phyloP scores from a whole-genome alignment of 768 basidiomycete genomes.

The Suillus variegatus region DNA sequence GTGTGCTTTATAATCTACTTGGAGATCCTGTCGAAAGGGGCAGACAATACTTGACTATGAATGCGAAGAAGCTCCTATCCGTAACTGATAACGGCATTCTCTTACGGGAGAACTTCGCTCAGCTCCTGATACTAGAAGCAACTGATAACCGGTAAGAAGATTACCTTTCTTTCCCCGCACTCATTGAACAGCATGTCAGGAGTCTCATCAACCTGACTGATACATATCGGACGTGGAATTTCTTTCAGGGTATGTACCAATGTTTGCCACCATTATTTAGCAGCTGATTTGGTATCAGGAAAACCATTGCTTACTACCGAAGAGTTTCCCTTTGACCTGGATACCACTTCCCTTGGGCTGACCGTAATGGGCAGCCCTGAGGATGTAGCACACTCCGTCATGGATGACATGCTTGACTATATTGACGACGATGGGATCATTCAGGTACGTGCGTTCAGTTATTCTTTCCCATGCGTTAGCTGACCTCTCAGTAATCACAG shows the following conservation, averaged over 20 bases:
- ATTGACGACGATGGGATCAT: slow-evolving; percentile 52
- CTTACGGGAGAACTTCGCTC: slow-evolving; percentile 56
- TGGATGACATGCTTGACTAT: slow-evolving; percentile 61
- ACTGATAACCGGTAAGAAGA: slow-evolving; percentile 44
- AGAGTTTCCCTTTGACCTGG: slow-evolving; percentile 54
- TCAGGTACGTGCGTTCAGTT: slow-evolving; percentile 32
- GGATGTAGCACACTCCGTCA: slow-evolving; percentile 40
- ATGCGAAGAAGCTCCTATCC: slow-evolving; percentile 45
- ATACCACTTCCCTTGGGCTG: slow-evolving; percentile 58
- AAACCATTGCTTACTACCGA: slow-evolving; percentile 46
- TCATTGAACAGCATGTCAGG: slow-evolving; percentile 26
- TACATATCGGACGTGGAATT: slow-evolving; percentile 51
- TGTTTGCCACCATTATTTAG: not conserved
- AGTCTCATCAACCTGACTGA: slow-evolving; percentile 43
- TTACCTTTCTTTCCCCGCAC: slow-evolving; percentile 2
- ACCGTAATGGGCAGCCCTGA: slow-evolving; percentile 39
- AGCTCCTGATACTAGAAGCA: slow-evolving; percentile 57
- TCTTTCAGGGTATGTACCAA: slow-evolving; percentile 45
- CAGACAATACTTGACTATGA: slow-evolving; percentile 37
- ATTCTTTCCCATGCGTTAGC: not conserved
- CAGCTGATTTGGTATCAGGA: slow-evolving; percentile 22
- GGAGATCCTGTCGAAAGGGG: slow-evolving; percentile 49
- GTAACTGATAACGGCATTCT: slow-evolving; percentile 43
- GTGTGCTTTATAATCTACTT: slow-evolving; percentile 47
- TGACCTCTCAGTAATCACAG: slow-evolving; percentile 26